A percentile compares a stretch with the other conserved stretches of the same genome.
Evolutionary conservation across 1,284 basidiomycete species (phyloP).

Genomic region (Anthracocystis panici-leucophaei): DNA sequence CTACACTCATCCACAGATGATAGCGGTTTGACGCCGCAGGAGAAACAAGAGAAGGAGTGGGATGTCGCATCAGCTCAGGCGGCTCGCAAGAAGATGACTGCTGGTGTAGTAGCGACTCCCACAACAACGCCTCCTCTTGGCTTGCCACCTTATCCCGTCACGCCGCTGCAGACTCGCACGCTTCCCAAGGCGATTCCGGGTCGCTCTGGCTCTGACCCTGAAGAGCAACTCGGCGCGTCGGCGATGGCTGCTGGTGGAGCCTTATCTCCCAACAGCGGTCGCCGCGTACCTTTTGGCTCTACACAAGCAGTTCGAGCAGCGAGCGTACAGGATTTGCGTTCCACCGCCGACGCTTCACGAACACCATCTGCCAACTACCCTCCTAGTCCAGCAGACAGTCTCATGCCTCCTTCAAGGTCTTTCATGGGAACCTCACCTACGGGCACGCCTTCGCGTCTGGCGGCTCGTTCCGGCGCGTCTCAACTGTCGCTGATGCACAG

Average conservation of each 20-base stretch:
- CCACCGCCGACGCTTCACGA: conserved; percentile 41
- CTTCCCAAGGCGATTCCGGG: conserved; percentile 18
- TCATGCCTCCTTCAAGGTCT: conserved; percentile 59
- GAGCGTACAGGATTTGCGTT: conserved; percentile 52
- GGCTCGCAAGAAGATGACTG: conserved; percentile 47
- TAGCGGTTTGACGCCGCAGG: conserved; percentile 31
- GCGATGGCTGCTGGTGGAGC: conserved; percentile 5
- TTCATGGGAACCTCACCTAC: conserved; percentile 53
- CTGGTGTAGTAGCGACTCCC: conserved; percentile 6
- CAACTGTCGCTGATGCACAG: conserved; percentile 69
- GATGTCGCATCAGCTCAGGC: conserved; percentile 55
- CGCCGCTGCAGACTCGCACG: conserved; percentile 31
- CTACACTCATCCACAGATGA: conserved; percentile 31
- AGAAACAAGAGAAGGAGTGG: conserved; percentile 53
- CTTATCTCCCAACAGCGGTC: conserved; percentile 22
- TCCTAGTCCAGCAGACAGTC: conserved; percentile 40
- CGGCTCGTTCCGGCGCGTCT: conserved; percentile 46
- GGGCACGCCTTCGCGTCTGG: conserved; percentile 33
- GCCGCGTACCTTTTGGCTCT: conserved; percentile 31
- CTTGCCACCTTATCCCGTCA: conserved; percentile 19
- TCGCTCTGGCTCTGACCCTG: conserved; percentile 27
- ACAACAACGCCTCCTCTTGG: conserved; percentile 24
- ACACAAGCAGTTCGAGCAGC: conserved; percentile 48
- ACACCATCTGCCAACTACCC: conserved; percentile 32
- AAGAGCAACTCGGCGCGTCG: conserved; percentile 11